phyloP scores from a whole-genome alignment of 106 monocot species.

The Dendrobium nobile region DNA sequence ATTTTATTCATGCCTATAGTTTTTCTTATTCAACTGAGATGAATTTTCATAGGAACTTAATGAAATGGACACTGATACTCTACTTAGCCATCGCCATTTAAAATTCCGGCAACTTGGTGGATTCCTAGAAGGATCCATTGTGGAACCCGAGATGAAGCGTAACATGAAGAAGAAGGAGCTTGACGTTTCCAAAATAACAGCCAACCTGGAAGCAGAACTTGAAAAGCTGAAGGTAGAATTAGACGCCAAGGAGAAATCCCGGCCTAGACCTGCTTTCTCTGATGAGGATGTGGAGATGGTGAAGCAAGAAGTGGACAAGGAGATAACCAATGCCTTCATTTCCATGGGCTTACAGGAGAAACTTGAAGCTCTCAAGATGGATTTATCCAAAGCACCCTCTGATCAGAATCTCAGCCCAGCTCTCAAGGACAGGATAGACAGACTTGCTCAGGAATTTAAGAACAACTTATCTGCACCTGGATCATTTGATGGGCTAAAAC shows the following conservation, averaged over 20 bases:
- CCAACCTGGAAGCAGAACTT: slow-evolving; percentile 47
- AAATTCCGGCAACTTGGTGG: slow-evolving; percentile 61
- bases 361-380: slow-evolving; percentile 58
- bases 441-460: slow-evolving; percentile 57
- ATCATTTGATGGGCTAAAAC: slow-evolving; percentile 43
- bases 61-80: slow-evolving; percentile 34
- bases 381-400: slow-evolving; percentile 42
- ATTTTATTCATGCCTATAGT: too few species aligned
- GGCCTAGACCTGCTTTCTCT: slow-evolving; percentile 24
- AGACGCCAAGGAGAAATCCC: slow-evolving; percentile 26
- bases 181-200: slow-evolving; percentile 27
- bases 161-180: slow-evolving; percentile 76
- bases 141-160: slow-evolving; percentile 55
- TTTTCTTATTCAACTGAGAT: not conserved
- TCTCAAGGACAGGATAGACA: slow-evolving; percentile 48
- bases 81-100: slow-evolving; percentile 45
- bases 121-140: slow-evolving; percentile 36
- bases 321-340: slow-evolving; percentile 56
- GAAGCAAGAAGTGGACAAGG: slow-evolving; percentile 53
- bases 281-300: slow-evolving; percentile 41
- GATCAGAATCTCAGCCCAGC: slow-evolving; percentile 27
- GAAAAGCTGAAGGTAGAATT: slow-evolving; percentile 42
- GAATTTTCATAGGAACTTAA: slow-evolving; percentile 36
- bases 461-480: slow-evolving; percentile 34
- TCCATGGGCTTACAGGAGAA: slow-evolving; percentile 65